These are phyloP conservation scores for Linnemannia exigua DNA, from an alignment of 192 early-diverging fungal genomes.

Conservation along the genomic window DNA sequence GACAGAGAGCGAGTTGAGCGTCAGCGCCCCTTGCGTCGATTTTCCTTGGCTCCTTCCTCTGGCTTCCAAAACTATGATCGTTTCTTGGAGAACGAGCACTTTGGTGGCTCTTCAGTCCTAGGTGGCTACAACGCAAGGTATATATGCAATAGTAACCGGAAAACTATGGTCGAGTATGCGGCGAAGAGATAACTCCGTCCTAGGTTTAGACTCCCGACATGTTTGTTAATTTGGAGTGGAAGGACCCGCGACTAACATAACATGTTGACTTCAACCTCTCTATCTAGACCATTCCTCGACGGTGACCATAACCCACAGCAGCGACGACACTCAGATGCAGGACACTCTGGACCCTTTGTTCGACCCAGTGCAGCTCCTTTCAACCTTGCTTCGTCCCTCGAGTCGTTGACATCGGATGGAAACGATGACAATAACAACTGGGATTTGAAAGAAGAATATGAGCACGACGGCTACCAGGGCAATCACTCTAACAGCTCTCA, in stretches of 20 bases:
- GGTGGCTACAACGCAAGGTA: slow-evolving; percentile 18
- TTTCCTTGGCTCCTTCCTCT: slow-evolving; percentile 45
- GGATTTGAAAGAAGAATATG: slow-evolving; percentile 37
- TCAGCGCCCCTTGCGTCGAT: slow-evolving; percentile 24
- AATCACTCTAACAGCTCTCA: slow-evolving; percentile 30
- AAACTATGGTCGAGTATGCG: background rate
- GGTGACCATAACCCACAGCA: slow-evolving; percentile 44
- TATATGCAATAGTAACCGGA: background rate
- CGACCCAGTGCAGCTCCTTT: slow-evolving; percentile 33
- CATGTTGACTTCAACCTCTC: background rate
- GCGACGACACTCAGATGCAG: slow-evolving; percentile 67
- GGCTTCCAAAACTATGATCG: slow-evolving; percentile 43
- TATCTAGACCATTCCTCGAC: slow-evolving; percentile 19
- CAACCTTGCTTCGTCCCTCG: slow-evolving; percentile 45
- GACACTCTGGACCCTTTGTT: slow-evolving; percentile 58
- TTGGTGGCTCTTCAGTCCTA: background rate
- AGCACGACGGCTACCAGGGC: slow-evolving; percentile 56
- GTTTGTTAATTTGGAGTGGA: background rate
- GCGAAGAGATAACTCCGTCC: background rate
- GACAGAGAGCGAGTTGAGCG: slow-evolving; percentile 8
- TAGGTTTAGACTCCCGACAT: slow-evolving; percentile 20
- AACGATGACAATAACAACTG: slow-evolving; percentile 21
- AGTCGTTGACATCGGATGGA: slow-evolving; percentile 43
- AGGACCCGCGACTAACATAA: background rate
- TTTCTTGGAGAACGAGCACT: slow-evolving; percentile 37